phyloP scores from a whole-genome alignment of 306 rosid genomes.

The Arachis hypogaea region DNA sequence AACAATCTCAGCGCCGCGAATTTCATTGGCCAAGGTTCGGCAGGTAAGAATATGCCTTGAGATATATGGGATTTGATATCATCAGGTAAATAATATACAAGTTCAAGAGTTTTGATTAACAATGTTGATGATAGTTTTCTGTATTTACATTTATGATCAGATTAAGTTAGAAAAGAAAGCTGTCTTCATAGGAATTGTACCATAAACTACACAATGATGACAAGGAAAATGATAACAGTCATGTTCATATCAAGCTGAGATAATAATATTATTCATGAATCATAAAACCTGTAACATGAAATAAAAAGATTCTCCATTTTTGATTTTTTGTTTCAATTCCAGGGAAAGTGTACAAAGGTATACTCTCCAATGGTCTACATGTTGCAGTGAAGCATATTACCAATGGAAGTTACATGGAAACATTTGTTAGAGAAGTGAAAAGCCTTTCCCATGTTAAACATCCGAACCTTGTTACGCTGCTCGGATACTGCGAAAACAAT shows the following conservation, averaged over 20 bases:
- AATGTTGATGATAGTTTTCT: not conserved
- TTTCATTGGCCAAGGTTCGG: conserved; percentile 68
- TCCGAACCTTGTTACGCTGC: conserved; percentile 60
- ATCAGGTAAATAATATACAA: not conserved
- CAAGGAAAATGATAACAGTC: not conserved
- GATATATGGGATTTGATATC: too few species aligned
- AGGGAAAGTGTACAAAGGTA: conserved; percentile 68
- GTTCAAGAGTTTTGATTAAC: conserved; percentile 4
- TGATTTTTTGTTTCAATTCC: not conserved
- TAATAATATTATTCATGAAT: conserved; percentile 1
- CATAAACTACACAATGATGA: not conserved
- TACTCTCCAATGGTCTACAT: conserved; percentile 54
- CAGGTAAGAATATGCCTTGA: conserved; percentile 50
- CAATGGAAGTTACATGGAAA: conserved; percentile 57
- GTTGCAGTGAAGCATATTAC: conserved; percentile 70
- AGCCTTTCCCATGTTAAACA: conserved; percentile 65
- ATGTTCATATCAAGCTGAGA: not conserved
- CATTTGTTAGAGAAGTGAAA: conserved; percentile 66
- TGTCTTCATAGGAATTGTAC: not conserved
- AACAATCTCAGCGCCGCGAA: conserved; percentile 51
- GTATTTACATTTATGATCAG: not conserved
- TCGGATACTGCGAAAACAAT: conserved; percentile 50
- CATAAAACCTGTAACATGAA: conserved; percentile 4
- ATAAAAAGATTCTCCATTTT: not conserved
- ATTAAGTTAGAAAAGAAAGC: conserved; percentile 5